Evolutionary conservation across 208 protist species (phyloP), one percentile per base, ranked within the genome.

Genomic region (Leishmania arabica): DNA sequence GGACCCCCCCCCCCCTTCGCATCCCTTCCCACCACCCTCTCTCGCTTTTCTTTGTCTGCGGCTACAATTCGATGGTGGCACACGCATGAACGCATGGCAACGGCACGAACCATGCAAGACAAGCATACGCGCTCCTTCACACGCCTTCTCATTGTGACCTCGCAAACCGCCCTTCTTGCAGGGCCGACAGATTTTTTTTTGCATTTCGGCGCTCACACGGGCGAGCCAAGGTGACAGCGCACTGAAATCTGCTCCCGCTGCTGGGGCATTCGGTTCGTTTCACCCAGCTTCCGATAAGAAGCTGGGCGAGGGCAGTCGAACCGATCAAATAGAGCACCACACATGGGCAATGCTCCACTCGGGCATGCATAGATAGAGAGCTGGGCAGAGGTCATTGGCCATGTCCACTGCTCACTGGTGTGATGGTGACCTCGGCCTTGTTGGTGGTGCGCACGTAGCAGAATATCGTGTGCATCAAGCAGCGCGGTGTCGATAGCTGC

Each of bases 401-500:
- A 64, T 45, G 79, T 84, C 24, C 70, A 62, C 17, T 78, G 84
- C 27, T 93, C 88, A 11, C 17, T 31, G 79, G 82, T 51, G 80
- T 93, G 17, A 84, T 95, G 47, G 82, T 82, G 19, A 19, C 90
- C 2, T 85, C 89, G 4, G 4, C 86, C 4, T 82, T 80, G 56
- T 74, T 79, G 2, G 82, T 89, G 17, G 81, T 68, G 6, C 75
- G 68, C 31, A 71, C 74, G 51, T 84, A 93, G 47, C 78, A 71
- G 37, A 86, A 90, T 58, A 72, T 91, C 1, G 85, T 79, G 34
- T 53, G 51, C 40, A 89, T 91, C 31, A 87, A 87, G 78, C 65
- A 85, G 21, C 91, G 89, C 69, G 88, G 86, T 76, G 40, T 49
- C 47, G 69, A 77, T 27, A 56, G 71, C 62, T 11, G 82, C 24